Conservation (phyloP, 768 basidiomycete species). For the Lactifluus rugatus region DNA sequence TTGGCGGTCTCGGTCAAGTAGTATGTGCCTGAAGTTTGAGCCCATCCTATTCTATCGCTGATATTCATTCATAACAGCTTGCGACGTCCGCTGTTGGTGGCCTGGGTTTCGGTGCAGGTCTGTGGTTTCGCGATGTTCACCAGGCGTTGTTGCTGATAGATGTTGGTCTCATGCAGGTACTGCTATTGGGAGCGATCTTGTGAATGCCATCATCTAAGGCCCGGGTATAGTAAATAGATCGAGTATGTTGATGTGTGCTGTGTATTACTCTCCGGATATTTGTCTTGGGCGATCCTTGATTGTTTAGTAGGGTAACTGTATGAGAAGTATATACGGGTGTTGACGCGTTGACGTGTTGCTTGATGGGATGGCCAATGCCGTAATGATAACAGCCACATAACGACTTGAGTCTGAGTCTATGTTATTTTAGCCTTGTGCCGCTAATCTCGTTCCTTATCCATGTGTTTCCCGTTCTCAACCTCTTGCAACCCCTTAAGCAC, state of each 20-base stretch:
- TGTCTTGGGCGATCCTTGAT: background rate
- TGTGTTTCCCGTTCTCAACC: conserved; percentile 2
- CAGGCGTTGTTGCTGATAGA: background rate
- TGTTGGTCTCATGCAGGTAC: conserved; percentile 28
- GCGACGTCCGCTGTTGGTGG: conserved; percentile 44
- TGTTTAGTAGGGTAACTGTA: background rate
- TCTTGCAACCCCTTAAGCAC: background rate
- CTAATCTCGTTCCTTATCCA: conserved; percentile 1
- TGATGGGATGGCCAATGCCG: too few species aligned
- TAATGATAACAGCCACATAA: background rate
- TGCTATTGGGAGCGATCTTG: conserved; percentile 42
- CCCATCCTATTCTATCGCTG: background rate
- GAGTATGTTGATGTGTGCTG: background rate
- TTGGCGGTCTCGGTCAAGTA: conserved; percentile 13
- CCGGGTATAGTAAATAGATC: background rate
- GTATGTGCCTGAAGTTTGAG: background rate
- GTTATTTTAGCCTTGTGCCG: background rate
- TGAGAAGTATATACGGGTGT: background rate
- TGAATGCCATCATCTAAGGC: conserved; percentile 38
- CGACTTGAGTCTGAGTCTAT: background rate
- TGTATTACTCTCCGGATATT: background rate
- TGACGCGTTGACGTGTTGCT: too few species aligned
- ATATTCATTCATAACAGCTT: conserved; percentile 21
- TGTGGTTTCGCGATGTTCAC: conserved; percentile 20
- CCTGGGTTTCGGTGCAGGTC: conserved; percentile 69